These are phyloP conservation scores for Vigna hirtella DNA, from an alignment of 306 rosid genomes.

Conservation along the genomic window DNA sequence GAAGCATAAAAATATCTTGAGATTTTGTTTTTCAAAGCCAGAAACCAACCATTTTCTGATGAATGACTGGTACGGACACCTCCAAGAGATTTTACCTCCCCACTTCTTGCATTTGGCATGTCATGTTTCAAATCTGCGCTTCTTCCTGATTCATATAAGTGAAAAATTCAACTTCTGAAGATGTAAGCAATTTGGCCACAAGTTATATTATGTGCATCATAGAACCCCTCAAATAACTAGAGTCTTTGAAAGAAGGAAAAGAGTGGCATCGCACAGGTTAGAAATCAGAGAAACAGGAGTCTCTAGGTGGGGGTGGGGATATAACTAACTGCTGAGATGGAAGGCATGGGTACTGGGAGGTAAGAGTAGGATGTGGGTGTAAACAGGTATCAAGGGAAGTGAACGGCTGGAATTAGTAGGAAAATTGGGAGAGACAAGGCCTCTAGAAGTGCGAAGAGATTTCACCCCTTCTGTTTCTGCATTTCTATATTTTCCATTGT, in stretches of 20 bases:
- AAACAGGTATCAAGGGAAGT: not conserved
- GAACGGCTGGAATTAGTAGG: not conserved
- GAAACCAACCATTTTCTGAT: slow-evolving; percentile 64
- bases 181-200: slow-evolving; percentile 25
- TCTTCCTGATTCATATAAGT: slow-evolving; percentile 45
- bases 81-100: slow-evolving; percentile 55
- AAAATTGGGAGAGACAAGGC: not conserved
- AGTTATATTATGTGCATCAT: not conserved
- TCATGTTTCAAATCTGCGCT: slow-evolving; percentile 50
- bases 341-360: not conserved
- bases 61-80: slow-evolving; percentile 53
- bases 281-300: not conserved
- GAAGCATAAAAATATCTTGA: not conserved
- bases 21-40: slow-evolving; percentile 33
- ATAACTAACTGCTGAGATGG: not conserved
- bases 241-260: not conserved
- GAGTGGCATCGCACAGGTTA: not conserved
- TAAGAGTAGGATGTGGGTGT: not conserved
- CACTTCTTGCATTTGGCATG: slow-evolving; percentile 47
- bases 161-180: slow-evolving; percentile 19
- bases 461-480: not conserved
- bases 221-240: not conserved
- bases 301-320: not conserved
- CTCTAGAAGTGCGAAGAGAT: not conserved
- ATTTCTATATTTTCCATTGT: not conserved